Base-by-base conservation (phyloP, 2,329 filamentous ascomycete genomes). In the Zarea fungicola region DNA sequence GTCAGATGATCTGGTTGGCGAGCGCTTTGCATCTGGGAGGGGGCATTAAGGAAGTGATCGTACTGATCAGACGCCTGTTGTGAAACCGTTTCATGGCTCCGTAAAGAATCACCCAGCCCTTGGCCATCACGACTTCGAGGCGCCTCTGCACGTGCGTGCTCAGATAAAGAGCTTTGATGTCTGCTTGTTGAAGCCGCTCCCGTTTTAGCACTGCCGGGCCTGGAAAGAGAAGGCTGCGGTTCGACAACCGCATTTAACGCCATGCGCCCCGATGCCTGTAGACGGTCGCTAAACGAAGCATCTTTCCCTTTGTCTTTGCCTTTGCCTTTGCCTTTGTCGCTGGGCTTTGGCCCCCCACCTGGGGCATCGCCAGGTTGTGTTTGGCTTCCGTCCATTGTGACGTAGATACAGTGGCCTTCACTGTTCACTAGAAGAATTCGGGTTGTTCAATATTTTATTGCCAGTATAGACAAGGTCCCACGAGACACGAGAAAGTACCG, bases 241-340 rank as follows among this genome's bases (percentile, higher is more conserved):
- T 51, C 13, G 53, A 51, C 7, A 44, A 49, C 28, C 25, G 62
- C 55, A 40, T 60, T 57, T 42, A 62, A 42, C n/a, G 55, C 58
- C 31, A 63, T 47, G 35, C 52, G 56, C 16, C 58, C 55, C 16
- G 62, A 65, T 49, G 60, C 57, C 40, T 58, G 58, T 14, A 65
- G 52, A 8, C 62, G 59, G 23, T 55, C 55, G 26, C 51, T 32
- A 9, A 63, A 32, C 18, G 56, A 55, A 9, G 26, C 35, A 6
- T 47, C 55, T 23, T 46, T 49, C 21, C 28, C 50, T 34, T 58
- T 55, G 19, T 53, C 54, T 42, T 51, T 36, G 19, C 54, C 54
- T 42, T 51, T 36, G 36, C 28, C 22, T n/a, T n/a, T n/a, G n/a
- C n/a, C n/a, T n/a, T n/a, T n/a, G n/a, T n/a, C n/a, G n/a, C n/a